Conservation (phyloP, 805 yeast genomes). For the Yarrowia bubula region DNA sequence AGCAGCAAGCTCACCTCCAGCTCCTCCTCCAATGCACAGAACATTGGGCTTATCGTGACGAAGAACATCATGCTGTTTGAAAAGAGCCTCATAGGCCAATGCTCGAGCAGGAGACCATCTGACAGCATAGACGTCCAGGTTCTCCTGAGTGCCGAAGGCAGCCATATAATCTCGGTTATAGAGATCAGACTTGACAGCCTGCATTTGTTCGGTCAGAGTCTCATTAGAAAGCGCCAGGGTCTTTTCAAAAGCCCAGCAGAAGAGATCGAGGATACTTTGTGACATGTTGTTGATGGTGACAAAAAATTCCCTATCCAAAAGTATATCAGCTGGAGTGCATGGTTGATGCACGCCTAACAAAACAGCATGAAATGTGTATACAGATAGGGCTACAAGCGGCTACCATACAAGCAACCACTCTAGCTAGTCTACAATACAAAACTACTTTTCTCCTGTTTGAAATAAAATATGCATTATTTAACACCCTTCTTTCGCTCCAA, state of each 20-base stretch:
- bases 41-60: constrained; percentile 39
- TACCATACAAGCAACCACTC: background rate
- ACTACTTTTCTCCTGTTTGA: background rate
- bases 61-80: constrained; percentile 42
- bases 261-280: constrained; percentile 36
- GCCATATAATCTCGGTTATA: constrained; percentile 65
- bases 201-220: constrained; percentile 49
- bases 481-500: background rate
- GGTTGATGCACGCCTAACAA: background rate
- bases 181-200: constrained; percentile 65
- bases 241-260: constrained; percentile 33
- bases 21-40: constrained; percentile 83
- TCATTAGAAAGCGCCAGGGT: constrained; percentile 31
- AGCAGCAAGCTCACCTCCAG: constrained; percentile 75
- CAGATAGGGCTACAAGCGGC: too few species aligned
- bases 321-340: background rate
- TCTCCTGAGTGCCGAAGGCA: constrained; percentile 64
- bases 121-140: constrained; percentile 72
- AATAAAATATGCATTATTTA: background rate
- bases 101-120: constrained; percentile 89
- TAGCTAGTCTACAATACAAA: too few species aligned
- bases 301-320: constrained; percentile 1
- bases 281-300: background rate
- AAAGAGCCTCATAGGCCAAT: constrained; percentile 66
- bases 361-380: background rate